Evolutionary conservation across 176 grass and related monocot species (phyloP).

Genomic region (Aegilops tauschii): DNA sequence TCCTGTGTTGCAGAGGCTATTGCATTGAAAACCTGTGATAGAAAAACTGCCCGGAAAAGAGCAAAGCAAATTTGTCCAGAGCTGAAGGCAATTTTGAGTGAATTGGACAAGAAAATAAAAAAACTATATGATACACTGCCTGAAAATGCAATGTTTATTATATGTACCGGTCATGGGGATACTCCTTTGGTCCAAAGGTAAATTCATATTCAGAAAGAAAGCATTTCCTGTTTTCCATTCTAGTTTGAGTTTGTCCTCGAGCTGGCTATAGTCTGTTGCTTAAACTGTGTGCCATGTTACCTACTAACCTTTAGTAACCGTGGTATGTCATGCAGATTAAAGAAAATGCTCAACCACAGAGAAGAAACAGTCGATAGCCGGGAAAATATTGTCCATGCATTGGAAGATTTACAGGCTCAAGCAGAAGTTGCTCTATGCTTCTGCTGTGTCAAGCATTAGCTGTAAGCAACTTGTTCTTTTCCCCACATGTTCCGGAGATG

Average conservation of each 20-base stretch:
- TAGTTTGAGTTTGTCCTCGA: slow-evolving; percentile 18
- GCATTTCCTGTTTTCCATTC: background rate
- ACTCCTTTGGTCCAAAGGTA: slow-evolving; percentile 93
- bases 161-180: slow-evolving; percentile 93
- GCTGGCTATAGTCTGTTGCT: background rate
- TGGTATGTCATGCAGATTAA: slow-evolving; percentile 53
- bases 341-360: slow-evolving; percentile 63
- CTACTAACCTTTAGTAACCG: background rate
- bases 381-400: slow-evolving; percentile 60
- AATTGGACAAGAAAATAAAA: slow-evolving; percentile 66
- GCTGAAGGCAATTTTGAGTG: slow-evolving; percentile 65
- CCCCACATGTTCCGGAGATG: background rate
- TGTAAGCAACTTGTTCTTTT: slow-evolving; percentile 11
- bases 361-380: slow-evolving; percentile 38
- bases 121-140: slow-evolving; percentile 61
- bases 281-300: background rate
- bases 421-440: slow-evolving; percentile 91
- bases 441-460: slow-evolving; percentile 73
- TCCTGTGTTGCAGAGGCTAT: slow-evolving; percentile 68
- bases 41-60: slow-evolving; percentile 61
- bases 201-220: background rate
- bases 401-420: slow-evolving; percentile 85
- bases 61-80: slow-evolving; percentile 54
- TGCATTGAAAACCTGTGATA: slow-evolving; percentile 71
- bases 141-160: slow-evolving; percentile 67